phyloP scores from a whole-genome alignment of 176 grass and related monocot species.

The Tillandsia leiboldiana region DNA sequence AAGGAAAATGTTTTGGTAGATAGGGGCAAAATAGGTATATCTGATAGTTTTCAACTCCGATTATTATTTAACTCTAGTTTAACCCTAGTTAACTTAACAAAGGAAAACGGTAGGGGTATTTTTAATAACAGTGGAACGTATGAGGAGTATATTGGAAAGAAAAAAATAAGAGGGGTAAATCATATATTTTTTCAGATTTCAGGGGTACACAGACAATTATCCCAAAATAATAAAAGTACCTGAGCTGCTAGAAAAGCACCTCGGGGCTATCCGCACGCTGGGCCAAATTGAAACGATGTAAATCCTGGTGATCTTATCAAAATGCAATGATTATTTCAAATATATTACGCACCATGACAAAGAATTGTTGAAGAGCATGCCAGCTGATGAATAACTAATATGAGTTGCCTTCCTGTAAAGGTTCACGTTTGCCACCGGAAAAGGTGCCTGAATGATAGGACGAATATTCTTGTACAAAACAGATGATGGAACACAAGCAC shows the following conservation, averaged over 20 bases:
- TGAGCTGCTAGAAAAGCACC: slow-evolving; percentile 56
- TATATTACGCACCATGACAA: slow-evolving; percentile 1
- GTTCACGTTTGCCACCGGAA: slow-evolving; percentile 19
- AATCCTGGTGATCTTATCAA: background rate
- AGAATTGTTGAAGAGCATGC: slow-evolving; percentile 24
- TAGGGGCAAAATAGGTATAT: no score
- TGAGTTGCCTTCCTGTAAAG: slow-evolving; percentile 20
- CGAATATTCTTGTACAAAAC: background rate
- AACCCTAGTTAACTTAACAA: no score
- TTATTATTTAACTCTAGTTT: no score
- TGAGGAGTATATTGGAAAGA: no score
- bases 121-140: no score
- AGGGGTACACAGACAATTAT: no score
- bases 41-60: no score
- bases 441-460: slow-evolving; percentile 34
- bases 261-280: slow-evolving; percentile 27
- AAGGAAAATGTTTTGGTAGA: no score
- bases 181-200: no score
- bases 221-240: slow-evolving; percentile 33
- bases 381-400: slow-evolving; percentile 11
- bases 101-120: no score
- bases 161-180: no score
- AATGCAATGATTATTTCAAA: background rate
- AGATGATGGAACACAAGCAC: background rate
- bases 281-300: slow-evolving; percentile 1